Evolutionary conservation across 192 early-diverging fungal species (phyloP), one percentile per base, ranked within the genome.

Genomic region (Chytriomyces sp.): DNA sequence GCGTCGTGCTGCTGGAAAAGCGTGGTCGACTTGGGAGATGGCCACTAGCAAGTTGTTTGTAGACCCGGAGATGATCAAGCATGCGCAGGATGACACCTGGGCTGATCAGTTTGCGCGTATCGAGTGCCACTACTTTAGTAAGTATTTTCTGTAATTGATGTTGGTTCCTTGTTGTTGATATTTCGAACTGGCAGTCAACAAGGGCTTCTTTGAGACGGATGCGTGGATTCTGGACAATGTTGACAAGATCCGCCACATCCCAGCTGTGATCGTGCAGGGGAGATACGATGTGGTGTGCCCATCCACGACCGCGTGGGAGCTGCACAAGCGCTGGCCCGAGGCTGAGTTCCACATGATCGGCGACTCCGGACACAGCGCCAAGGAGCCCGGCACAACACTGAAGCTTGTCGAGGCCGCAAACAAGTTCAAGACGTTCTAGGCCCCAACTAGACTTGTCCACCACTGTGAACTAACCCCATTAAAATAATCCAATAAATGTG

Each of bases 51-150:
- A 82, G 69, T 73, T 91, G 28, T 83, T 81, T 60, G 77, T 89
- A 8, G 78, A 90, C 71, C 80, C 82, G 16, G 86, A 81, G 8
- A 82, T 84, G 50, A 69, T 93, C 26, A 81, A 79, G 66, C 92
- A 88, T 76, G 90, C 86, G 13, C 82, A 86, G 10, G 82, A 89
- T 62, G 85, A 85, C 50, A 80, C 80, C 18, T 93, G 87, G 86
- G 84, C 91, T 5, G 71, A 66, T 91, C 44, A 86, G 82, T 93
- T 93, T 84, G 91, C 92, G 11, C 79, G 92, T 49, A 93, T 93
- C 75, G 92, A 93, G 77, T 88, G 85, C 76, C 85, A 87, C 68
- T 86, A 85, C 82, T 93, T 93, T 76, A 81, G 35, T 35, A 35
- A 35, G 35, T 35, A 4, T 35, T 35, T 35, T 35, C 35, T 35